These are phyloP conservation scores for Boechera divaricarpa DNA, from an alignment of 345 rosid genomes.

Conservation along the genomic window DNA sequence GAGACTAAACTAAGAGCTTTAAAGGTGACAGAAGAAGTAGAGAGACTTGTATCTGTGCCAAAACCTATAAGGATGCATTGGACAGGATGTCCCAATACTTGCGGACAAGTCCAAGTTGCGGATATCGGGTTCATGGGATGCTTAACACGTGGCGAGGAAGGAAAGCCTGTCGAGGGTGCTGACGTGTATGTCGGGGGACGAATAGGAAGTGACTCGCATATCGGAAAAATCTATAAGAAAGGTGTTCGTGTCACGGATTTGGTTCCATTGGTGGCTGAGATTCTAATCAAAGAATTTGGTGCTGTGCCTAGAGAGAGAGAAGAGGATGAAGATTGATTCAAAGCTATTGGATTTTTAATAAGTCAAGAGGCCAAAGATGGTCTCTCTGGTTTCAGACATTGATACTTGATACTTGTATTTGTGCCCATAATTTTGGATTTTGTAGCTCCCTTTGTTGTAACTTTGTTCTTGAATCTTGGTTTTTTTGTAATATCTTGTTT, in stretches of 20 bases:
- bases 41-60: conserved; percentile 67
- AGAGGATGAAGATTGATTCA: conserved; percentile 67
- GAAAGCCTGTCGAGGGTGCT: conserved; percentile 74
- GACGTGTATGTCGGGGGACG: conserved; percentile 87
- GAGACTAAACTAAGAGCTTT: conserved; percentile 92
- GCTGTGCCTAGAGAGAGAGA: conserved; percentile 90
- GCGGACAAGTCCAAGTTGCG: conserved; percentile 95
- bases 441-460: conserved; percentile 32
- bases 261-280: conserved; percentile 80
- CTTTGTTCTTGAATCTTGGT: neutral
- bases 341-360: conserved; percentile 18
- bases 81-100: conserved; percentile 96
- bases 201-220: conserved; percentile 86
- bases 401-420: conserved; percentile 27
- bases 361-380: conserved; percentile 19
- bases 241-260: conserved; percentile 83
- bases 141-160: conserved; percentile 82
- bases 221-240: conserved; percentile 80
- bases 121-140: conserved; percentile 98
- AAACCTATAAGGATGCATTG: conserved; percentile 88
- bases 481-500: conserved; percentile 38
- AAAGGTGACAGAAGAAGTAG: conserved; percentile 86
- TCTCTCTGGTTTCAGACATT: conserved; percentile 22
- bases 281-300: conserved; percentile 76
- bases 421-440: conserved; percentile 33